These are phyloP conservation scores for Cicer pinnatifidum DNA, from an alignment of 306 rosid genomes.

Conservation along the genomic window DNA sequence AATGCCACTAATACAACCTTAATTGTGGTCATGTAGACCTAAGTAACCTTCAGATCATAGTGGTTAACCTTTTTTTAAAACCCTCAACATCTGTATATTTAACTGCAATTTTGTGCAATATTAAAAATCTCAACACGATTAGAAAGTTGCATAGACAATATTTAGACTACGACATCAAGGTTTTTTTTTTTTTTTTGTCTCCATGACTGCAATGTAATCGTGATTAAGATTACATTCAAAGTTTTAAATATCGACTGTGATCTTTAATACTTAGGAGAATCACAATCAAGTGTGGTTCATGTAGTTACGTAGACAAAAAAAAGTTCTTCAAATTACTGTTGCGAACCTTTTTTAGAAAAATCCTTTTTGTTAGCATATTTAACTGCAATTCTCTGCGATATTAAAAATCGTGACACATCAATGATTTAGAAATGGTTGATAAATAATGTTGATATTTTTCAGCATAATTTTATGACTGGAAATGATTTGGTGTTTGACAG, in stretches of 20 bases:
- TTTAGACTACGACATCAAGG: neutral
- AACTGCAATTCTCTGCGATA: neutral
- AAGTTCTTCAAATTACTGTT: neutral
- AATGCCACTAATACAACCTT: too few species aligned
- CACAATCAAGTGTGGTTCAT: neutral
- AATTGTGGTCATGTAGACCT: too few species aligned
- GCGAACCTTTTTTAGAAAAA: neutral
- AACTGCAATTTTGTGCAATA: too few species aligned
- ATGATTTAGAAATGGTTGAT: neutral
- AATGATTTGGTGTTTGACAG: constrained; percentile 49
- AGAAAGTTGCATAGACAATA: neutral
- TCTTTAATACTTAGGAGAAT: neutral
- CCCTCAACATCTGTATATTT: too few species aligned
- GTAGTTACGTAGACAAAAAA: neutral
- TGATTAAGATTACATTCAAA: neutral
- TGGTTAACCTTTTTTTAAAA: too few species aligned
- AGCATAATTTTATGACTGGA: neutral
- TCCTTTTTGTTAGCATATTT: neutral
- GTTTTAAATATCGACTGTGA: neutral
- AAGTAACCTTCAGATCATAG: too few species aligned
- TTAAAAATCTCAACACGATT: too few species aligned
- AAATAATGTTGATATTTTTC: neutral
- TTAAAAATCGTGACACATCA: neutral
- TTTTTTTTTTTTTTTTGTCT: too few species aligned
- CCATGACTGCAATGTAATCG: neutral